Conservation (phyloP, 192 early-diverging fungal genomes). For the Cladochytrium replicatum region DNA sequence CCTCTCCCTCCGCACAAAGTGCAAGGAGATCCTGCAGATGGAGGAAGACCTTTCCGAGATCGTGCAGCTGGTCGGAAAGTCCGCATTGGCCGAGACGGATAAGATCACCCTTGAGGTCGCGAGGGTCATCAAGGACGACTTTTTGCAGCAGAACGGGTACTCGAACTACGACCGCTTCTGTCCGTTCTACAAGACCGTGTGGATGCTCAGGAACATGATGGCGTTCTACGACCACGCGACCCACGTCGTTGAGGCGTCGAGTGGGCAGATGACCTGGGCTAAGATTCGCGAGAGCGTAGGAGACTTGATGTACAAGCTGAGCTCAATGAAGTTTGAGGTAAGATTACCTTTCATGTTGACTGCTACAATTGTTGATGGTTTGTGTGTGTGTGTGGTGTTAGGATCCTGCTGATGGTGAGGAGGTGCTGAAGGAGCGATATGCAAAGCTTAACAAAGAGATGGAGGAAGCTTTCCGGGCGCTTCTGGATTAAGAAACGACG, state of each 20-base stretch:
- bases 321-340: constrained; percentile 98
- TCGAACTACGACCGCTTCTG: constrained; percentile 97
- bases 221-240: constrained; percentile 90
- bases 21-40: constrained; percentile 95
- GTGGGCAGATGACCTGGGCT: constrained; percentile 83
- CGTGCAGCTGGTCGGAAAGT: constrained; percentile 98
- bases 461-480: constrained; percentile 82
- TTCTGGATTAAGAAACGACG: constrained; percentile 52
- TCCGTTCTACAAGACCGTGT: constrained; percentile 99
- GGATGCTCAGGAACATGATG: constrained; percentile 97
- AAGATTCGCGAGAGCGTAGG: constrained; percentile 88
- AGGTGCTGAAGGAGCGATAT: constrained; percentile 78
- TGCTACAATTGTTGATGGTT: constrained; percentile 6
- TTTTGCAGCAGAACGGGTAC: constrained; percentile 99
- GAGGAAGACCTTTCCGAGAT: constrained; percentile 99
- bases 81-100: constrained; percentile 82
- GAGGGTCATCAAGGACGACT: constrained; percentile 98
- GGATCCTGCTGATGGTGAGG: constrained; percentile 94
- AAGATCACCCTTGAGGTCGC: constrained; percentile 99
- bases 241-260: constrained; percentile 88
- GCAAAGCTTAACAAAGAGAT: constrained; percentile 88
- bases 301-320: constrained; percentile 92
- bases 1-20: constrained; percentile 77
- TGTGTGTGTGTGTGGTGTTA: constrained; percentile 9
- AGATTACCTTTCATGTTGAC: constrained; percentile 3